Percentiles rank a stretch among this genome's conserved stretches.
These are phyloP conservation scores for Chaetomium sp. DNA, from an alignment of 2,329 filamentous ascomycete genomes.

Conservation along the genomic window DNA sequence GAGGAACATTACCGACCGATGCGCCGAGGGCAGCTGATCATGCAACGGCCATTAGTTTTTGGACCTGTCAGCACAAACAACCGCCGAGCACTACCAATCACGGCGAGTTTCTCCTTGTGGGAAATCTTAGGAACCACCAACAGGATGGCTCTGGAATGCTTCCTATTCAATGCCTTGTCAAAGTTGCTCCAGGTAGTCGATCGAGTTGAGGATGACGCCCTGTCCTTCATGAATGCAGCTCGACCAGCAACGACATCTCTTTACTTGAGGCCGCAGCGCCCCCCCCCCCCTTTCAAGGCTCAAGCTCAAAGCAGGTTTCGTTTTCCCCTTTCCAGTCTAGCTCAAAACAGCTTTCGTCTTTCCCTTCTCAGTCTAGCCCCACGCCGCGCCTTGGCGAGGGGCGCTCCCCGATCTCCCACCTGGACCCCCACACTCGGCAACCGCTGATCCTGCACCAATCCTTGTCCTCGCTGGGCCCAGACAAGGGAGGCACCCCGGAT, in stretches of 20 bases:
- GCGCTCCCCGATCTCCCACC: conserved; percentile 1
- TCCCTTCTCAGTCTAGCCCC: conserved; percentile 14
- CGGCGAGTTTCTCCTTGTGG: not conserved
- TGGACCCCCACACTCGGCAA: conserved; percentile 25
- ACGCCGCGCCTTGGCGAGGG: not conserved
- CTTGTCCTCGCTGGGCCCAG: conserved; percentile 11
- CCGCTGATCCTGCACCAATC: conserved; percentile 19
- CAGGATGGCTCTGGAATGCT: no score
- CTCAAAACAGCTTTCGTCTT: not conserved
- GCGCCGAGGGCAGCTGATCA: conserved; percentile 16
- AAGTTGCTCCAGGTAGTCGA: not conserved
- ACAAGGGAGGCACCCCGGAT: conserved; percentile 17
- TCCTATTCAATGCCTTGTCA: no score
- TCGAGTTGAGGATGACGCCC: not conserved
- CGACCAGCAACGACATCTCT: not conserved
- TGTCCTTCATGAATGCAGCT: not conserved
- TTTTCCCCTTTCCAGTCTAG: conserved; percentile 17
- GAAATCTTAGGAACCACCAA: no score
- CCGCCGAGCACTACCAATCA: conserved; percentile 1
- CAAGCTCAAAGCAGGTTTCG: conserved; percentile 1
- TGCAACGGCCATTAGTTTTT: conserved; percentile 8
- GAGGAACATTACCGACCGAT: conserved; percentile 1
- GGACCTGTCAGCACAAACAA: conserved; percentile 2
- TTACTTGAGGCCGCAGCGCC: not conserved
- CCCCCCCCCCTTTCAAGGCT: not conserved